These are phyloP conservation scores for Allium fistulosum DNA, from an alignment of 106 monocot genomes.

Conservation along the genomic window DNA sequence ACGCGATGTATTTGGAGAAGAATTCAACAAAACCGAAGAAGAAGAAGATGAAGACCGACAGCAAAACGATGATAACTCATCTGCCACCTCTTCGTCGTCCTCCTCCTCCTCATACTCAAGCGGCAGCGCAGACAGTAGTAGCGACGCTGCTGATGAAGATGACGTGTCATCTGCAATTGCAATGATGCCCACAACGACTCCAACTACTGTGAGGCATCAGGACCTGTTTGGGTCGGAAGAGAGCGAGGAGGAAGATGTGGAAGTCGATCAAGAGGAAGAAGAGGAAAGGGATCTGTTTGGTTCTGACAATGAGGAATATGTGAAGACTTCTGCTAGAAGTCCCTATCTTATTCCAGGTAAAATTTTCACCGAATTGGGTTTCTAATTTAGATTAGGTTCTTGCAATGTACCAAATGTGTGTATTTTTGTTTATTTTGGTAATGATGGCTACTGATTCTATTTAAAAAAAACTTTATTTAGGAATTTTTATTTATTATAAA, in stretches of 20 bases:
- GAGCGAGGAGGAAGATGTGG: conserved; percentile 33
- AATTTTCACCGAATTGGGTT: too few relatives aligned
- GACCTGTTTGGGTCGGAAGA: conserved; percentile 1
- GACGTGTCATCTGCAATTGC: conserved; percentile 6
- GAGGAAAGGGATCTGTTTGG: conserved; percentile 78
- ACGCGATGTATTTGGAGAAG: conserved; percentile 62
- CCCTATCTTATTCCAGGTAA: conserved; percentile 57
- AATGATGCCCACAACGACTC: conserved; percentile 20
- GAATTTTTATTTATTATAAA: too few relatives aligned
- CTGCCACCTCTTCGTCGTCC: conserved; percentile 44
- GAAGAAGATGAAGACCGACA: conserved; percentile 11
- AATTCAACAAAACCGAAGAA: conserved; percentile 28
- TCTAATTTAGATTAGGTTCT: too few relatives aligned
- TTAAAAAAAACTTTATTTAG: too few relatives aligned
- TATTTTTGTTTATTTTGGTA: too few relatives aligned
- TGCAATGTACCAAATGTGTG: too few relatives aligned
- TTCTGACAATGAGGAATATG: conserved; percentile 78
- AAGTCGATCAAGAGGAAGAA: conserved; percentile 31
- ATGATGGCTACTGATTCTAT: too few relatives aligned
- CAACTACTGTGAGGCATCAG: conserved; percentile 4
- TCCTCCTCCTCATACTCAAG: conserved; percentile 54
- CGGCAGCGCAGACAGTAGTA: conserved; percentile 28
- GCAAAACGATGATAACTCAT: conserved; percentile 20
- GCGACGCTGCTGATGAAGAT: conserved; percentile 4
- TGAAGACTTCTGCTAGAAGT: conserved; percentile 56